Base-by-base conservation (phyloP, 148 eudicot species). In the Rhododendron williamsianum region DNA sequence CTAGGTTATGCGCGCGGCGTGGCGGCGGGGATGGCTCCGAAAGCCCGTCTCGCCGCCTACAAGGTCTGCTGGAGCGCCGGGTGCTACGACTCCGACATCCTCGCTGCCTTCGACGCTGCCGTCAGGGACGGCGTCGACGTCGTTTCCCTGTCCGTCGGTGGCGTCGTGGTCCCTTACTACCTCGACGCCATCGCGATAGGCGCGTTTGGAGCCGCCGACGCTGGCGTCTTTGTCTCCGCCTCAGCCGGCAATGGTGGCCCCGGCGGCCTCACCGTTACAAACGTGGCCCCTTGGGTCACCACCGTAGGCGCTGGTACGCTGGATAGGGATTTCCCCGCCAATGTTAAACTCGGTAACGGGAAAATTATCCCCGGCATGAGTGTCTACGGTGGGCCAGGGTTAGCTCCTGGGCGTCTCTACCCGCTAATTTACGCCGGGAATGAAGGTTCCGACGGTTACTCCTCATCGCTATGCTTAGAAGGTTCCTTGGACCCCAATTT, bases 231-330 rank as follows among this genome's bases (percentile, higher is more conserved):
- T 49, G 97, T 96, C 46, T 96, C 99, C 10, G 96, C 98, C 15
- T 96, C 99, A 0, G 98, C 97, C 6, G 99, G 99, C 0, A 95
- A 96, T 49, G 97, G 98, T 18, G 99, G 99, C 0, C 99, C 99
- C 6, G 98, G 98, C 0, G 98, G 97, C 10, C 86, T 92, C 1
- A 91, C 95, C 0, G 97, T 95, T 5, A 94, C 99, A 0, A 96
- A 96, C 81, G 87, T 95, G 2, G 97, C 99, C 1, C 98, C 99
- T 0, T 96, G 99, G 99, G 91, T 96, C 21, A 96, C 96, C 21
- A 95, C 98, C 0, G 97, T 95, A 0, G 99, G 99, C 0, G 98
- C 97, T 6, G 98, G 99, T 4, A 93, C 97, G 0, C 88, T 96
- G 27, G 99, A 96, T 35, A 84, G 99, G 8, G 96, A 95, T 67